Evolutionary conservation across 2,329 filamentous ascomycete species (phyloP).

Genomic region (Chaetomiaceae sp.): DNA sequence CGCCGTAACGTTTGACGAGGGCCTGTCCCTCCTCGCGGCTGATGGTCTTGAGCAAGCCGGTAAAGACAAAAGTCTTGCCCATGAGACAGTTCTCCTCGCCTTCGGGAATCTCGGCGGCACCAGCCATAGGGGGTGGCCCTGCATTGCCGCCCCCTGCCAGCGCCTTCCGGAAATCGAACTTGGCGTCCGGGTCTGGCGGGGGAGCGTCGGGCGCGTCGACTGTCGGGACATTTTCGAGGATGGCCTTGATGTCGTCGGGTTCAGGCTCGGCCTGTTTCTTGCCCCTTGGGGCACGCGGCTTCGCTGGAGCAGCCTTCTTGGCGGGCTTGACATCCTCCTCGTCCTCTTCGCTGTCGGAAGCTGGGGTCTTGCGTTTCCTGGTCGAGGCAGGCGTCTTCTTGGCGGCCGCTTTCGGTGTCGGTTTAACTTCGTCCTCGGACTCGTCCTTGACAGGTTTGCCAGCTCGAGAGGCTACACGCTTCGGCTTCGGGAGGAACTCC

Average conservation of each 20-base stretch:
- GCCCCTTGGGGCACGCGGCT: constrained; percentile 52
- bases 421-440: constrained; percentile 31
- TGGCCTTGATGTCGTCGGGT: constrained; percentile 70
- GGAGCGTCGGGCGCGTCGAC: constrained; percentile 82
- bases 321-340: constrained; percentile 48
- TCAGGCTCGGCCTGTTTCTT: constrained; percentile 66
- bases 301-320: constrained; percentile 59
- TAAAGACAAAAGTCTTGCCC: constrained; percentile 92
- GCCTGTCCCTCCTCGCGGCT: constrained; percentile 79
- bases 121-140: constrained; percentile 59
- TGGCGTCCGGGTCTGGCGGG: constrained; percentile 61
- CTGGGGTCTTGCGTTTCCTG: constrained; percentile 57
- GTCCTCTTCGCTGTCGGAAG: constrained; percentile 49
- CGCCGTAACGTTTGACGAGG: constrained; percentile 88
- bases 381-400: constrained; percentile 30
- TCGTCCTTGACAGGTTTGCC: constrained; percentile 33
- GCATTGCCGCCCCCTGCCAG: constrained; percentile 55
- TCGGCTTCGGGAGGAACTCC: constrained; percentile 58
- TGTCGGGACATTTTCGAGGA: constrained; percentile 81
- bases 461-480: constrained; percentile 48
- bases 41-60: constrained; percentile 75
- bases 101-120: constrained; percentile 67
- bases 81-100: constrained; percentile 86
- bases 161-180: constrained; percentile 74
- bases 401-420: constrained; percentile 30